Percentiles rank a stretch among this genome's conserved stretches.
Evolutionary conservation across 2,329 filamentous ascomycete genomes (phyloP).

Genomic region (Colletotrichum sp.): DNA sequence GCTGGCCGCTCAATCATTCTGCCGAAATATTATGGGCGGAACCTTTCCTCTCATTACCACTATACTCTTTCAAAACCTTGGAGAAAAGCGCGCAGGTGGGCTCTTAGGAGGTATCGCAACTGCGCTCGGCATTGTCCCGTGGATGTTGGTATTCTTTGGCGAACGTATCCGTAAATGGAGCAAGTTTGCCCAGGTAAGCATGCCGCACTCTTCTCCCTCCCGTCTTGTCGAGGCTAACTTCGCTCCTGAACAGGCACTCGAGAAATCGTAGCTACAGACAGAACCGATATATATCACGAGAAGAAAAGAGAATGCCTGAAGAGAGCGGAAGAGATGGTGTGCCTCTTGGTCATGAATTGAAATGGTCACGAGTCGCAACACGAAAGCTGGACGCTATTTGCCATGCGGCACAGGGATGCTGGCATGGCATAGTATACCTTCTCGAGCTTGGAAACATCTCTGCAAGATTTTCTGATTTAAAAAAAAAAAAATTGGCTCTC

Average conservation of each 20-base stretch:
- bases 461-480: rapidly evolving
- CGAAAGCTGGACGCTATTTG: background rate
- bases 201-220: background rate
- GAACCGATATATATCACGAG: background rate
- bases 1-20: background rate
- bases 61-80: background rate
- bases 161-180: background rate
- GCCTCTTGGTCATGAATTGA: background rate
- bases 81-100: background rate
- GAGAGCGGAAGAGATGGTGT: background rate
- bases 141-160: background rate
- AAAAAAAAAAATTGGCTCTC: rapidly evolving
- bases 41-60: background rate
- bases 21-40: background rate
- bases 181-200: background rate
- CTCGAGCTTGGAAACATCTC: background rate
- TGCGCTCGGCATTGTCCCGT: background rate
- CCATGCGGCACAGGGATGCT: background rate
- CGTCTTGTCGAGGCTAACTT: background rate
- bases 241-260: background rate
- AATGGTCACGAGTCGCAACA: background rate
- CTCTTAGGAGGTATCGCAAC: background rate
- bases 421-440: background rate
- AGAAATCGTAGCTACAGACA: background rate
- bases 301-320: background rate